Conservation (phyloP, 345 rosid genomes). For the Eucalyptus melliodora region DNA sequence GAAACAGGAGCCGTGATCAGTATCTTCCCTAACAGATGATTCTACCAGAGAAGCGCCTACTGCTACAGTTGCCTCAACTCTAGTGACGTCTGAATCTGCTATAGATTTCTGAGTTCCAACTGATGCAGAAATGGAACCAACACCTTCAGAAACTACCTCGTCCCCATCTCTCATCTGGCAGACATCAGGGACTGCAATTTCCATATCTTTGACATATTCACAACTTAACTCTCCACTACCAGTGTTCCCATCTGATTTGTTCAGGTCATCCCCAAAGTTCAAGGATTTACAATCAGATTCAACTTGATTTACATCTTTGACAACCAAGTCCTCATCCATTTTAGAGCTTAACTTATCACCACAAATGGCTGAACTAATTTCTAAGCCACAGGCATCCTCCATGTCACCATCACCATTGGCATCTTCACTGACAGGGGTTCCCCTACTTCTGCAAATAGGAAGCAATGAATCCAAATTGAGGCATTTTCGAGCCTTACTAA, state of each 20-base stretch:
- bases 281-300: neutral
- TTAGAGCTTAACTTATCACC: conserved; percentile 26
- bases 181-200: conserved; percentile 12
- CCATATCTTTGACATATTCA: neutral
- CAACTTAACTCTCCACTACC: neutral
- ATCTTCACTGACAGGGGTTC: conserved; percentile 42
- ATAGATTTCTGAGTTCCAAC: conserved; percentile 7
- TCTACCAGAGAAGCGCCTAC: conserved; percentile 7
- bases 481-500: conserved; percentile 85
- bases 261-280: neutral
- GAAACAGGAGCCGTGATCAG: neutral
- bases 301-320: conserved; percentile 1
- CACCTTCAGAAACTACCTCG: conserved; percentile 5
- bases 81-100: conserved; percentile 4
- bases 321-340: conserved; percentile 21
- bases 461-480: conserved; percentile 70
- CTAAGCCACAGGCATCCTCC: conserved; percentile 52
- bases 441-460: conserved; percentile 19
- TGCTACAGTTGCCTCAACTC: conserved; percentile 1
- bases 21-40: conserved; percentile 3
- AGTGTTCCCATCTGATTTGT: neutral
- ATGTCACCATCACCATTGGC: conserved; percentile 63
- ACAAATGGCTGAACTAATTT: conserved; percentile 31
- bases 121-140: conserved; percentile 6
- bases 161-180: neutral